phyloP scores from a whole-genome alignment of 2,329 filamentous ascomycete genomes.

The Endothia cerciana region DNA sequence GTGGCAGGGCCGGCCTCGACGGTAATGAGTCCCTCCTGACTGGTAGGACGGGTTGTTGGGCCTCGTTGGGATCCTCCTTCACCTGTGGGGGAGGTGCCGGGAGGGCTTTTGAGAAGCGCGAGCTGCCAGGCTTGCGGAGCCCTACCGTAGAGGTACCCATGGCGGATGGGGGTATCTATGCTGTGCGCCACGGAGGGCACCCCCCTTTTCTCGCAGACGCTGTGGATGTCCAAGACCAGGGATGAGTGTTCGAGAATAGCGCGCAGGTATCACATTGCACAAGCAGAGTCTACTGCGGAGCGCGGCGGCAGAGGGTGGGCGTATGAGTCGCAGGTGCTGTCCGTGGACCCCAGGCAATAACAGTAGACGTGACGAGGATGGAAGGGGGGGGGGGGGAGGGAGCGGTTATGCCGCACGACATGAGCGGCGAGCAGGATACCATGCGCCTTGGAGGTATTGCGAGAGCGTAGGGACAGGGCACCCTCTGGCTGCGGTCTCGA shows the following conservation, averaged over 20 bases:
- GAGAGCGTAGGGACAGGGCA: constrained; percentile 4
- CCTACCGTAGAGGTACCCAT: constrained; percentile 35
- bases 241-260: constrained; percentile 4
- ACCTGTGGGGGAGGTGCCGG: constrained; percentile 51
- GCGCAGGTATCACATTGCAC: constrained; percentile 1
- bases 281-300: not conserved
- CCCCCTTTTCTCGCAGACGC: not conserved
- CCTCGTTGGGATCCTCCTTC: constrained; percentile 24
- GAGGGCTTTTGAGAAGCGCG: constrained; percentile 63
- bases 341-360: constrained; percentile 10
- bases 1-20: constrained; percentile 29
- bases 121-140: constrained; percentile 44
- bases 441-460: not conserved
- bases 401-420: not conserved
- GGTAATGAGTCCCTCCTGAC: constrained; percentile 29
- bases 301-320: not conserved
- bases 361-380: not conserved
- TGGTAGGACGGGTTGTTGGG: constrained; percentile 16
- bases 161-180: constrained; percentile 21
- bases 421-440: not conserved
- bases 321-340: constrained; percentile 12
- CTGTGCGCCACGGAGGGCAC: constrained; percentile 11
- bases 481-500: not conserved
- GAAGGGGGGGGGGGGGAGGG: not conserved
- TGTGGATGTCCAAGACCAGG: not conserved